These are phyloP conservation scores for Globisporangium takayamanum DNA, from an alignment of 352 stramenopile species.

Conservation along the genomic window DNA sequence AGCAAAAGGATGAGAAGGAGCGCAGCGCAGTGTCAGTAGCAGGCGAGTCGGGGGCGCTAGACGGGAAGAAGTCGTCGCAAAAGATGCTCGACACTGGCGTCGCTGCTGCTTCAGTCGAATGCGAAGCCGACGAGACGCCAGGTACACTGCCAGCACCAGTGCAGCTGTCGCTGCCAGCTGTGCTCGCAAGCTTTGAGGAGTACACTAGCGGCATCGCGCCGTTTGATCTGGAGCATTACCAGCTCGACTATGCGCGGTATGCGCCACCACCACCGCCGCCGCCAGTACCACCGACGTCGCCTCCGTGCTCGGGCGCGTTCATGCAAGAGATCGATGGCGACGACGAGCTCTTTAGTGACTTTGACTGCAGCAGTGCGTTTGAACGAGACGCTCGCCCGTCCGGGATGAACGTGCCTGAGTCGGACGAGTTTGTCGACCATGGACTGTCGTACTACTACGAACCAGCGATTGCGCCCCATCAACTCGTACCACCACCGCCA, in stretches of 20 bases:
- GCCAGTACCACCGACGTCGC: neutral
- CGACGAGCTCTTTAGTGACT: constrained; percentile 18
- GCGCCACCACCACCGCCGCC: constrained; percentile 8
- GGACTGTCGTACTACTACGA: constrained; percentile 57
- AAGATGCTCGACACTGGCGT: constrained; percentile 7
- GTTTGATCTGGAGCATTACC: neutral
- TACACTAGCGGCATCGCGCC: neutral
- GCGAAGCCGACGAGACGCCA: neutral
- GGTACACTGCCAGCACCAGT: neutral
- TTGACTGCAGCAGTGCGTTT: constrained; percentile 8
- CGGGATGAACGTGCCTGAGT: constrained; percentile 5
- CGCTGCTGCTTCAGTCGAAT: neutral
- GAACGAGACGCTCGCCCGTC: constrained; percentile 19
- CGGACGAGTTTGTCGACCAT: constrained; percentile 37
- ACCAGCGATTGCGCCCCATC: constrained; percentile 12
- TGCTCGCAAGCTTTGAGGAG: neutral
- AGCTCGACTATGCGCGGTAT: neutral
- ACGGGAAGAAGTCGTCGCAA: constrained; percentile 7
- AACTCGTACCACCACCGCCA: constrained; percentile 16
- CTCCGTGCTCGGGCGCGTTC: constrained; percentile 28
- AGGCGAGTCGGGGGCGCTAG: constrained; percentile 3
- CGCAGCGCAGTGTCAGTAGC: neutral
- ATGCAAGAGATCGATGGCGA: constrained; percentile 65
- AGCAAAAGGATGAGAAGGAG: constrained; percentile 13
- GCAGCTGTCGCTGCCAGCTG: neutral